Evolutionary conservation across 441 rosid species (phyloP).

Genomic region (Mallotus repandus): DNA sequence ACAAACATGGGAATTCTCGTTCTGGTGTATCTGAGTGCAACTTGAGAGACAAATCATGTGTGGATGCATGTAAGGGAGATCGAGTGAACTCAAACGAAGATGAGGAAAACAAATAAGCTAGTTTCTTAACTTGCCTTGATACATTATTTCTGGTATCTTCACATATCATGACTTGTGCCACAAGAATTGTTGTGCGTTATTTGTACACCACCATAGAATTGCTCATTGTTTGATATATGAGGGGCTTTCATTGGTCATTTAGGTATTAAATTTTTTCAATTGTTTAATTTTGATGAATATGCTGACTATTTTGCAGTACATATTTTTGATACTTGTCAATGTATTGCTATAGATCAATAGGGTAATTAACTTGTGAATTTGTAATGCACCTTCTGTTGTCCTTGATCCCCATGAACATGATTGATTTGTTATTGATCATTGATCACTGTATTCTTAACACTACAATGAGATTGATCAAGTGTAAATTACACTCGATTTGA

Average conservation of each 20-base stretch:
- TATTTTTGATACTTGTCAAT: not conserved
- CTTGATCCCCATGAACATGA: too few species aligned
- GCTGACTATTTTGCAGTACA: not conserved
- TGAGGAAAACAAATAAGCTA: conserved; percentile 10
- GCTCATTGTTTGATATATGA: not conserved
- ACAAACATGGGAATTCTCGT: conserved; percentile 29
- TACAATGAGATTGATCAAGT: too few species aligned
- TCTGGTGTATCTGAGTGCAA: conserved; percentile 13
- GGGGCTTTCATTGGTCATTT: not conserved
- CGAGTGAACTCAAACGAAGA: conserved; percentile 18
- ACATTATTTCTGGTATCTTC: not conserved
- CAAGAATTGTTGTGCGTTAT: not conserved
- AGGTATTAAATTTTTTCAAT: not conserved
- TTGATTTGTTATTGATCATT: too few species aligned
- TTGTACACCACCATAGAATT: not conserved
- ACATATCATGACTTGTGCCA: not conserved
- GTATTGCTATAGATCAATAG: not conserved
- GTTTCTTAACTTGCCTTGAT: not conserved
- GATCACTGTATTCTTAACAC: too few species aligned
- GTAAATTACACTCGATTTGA: too few species aligned
- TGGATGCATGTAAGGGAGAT: conserved; percentile 2
- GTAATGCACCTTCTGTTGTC: not conserved
- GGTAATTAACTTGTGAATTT: not conserved
- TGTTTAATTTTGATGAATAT: not conserved
- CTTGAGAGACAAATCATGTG: conserved; percentile 12